Evolutionary conservation across 345 rosid genomes (phyloP).

Genomic region (Populus euphratica): DNA sequence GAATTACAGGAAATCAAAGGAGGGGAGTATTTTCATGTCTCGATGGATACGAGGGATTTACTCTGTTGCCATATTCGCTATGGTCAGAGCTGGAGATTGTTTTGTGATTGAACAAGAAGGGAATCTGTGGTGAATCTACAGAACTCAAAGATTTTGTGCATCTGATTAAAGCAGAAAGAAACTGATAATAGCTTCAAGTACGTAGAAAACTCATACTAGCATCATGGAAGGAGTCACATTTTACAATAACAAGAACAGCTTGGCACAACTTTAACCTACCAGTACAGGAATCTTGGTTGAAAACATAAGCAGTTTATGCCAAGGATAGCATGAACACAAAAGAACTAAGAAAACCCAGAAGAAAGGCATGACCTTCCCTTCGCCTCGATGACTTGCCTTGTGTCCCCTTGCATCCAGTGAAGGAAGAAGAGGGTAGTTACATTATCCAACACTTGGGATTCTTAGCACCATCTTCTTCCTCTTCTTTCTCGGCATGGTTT

Average conservation of each 20-base stretch:
- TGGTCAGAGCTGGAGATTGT: not conserved
- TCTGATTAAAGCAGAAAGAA: not conserved
- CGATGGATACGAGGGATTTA: not conserved
- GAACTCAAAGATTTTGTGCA: not conserved
- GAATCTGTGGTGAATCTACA: not conserved
- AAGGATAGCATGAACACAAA: not conserved
- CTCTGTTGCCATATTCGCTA: not conserved
- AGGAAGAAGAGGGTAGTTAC: not conserved
- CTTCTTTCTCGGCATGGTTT: slow-evolving; percentile 3
- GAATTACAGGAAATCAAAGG: not conserved
- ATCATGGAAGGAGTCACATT: not conserved
- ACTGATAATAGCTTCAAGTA: not conserved
- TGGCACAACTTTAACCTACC: not conserved
- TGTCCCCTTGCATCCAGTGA: not conserved
- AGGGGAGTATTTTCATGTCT: not conserved
- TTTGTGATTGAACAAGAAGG: too few species aligned
- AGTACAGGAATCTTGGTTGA: not conserved
- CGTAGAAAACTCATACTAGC: not conserved
- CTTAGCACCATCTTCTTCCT: slow-evolving; percentile 1
- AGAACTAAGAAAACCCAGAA: slow-evolving; percentile 9
- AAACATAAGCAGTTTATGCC: slow-evolving; percentile 2
- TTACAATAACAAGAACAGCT: not conserved
- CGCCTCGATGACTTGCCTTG: slow-evolving; percentile 28
- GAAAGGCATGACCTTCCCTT: slow-evolving; percentile 36
- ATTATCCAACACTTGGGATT: not conserved